These are phyloP conservation scores for Didymella exigua DNA, from an alignment of 2,329 filamentous ascomycete species.

Conservation along the genomic window DNA sequence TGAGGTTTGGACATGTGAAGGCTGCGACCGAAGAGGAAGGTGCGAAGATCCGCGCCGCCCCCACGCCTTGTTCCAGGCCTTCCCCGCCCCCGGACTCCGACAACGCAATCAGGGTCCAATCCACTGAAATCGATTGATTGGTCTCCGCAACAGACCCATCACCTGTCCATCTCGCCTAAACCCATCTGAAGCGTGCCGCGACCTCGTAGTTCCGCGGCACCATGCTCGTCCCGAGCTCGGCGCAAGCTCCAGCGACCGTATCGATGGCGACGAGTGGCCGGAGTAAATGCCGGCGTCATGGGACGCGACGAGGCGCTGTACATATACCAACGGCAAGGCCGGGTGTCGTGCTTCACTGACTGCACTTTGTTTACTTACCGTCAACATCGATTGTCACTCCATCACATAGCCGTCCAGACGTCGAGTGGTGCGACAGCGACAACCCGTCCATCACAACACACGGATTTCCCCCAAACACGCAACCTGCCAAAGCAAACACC, in stretches of 20 bases:
- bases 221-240: constrained; percentile 15
- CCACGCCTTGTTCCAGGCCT: constrained; percentile 2
- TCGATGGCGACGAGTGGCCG: constrained; percentile 9
- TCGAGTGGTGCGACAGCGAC: too few species aligned
- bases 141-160: constrained; percentile 1
- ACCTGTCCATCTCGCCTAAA: constrained; percentile 4
- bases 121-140: constrained; percentile 5
- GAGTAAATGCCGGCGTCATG: not conserved
- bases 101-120: constrained; percentile 16
- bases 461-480: too few species aligned
- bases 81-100: constrained; percentile 12
- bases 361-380: not conserved
- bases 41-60: not conserved
- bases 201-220: constrained; percentile 3
- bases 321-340: constrained; percentile 4
- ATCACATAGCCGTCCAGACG: too few species aligned
- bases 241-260: constrained; percentile 9
- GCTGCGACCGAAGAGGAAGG: constrained; percentile 7
- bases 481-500: not conserved
- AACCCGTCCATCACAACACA: not conserved
- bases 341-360: not conserved
- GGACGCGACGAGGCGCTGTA: not conserved
- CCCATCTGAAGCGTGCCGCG: constrained; percentile 1
- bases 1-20: not conserved
- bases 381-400: too few species aligned